Percentiles rank a stretch among this genome's conserved stretches.
Evolutionary conservation across 768 basidiomycete genomes (phyloP).

Genomic region (Hygrophoropsis aurantiaca): DNA sequence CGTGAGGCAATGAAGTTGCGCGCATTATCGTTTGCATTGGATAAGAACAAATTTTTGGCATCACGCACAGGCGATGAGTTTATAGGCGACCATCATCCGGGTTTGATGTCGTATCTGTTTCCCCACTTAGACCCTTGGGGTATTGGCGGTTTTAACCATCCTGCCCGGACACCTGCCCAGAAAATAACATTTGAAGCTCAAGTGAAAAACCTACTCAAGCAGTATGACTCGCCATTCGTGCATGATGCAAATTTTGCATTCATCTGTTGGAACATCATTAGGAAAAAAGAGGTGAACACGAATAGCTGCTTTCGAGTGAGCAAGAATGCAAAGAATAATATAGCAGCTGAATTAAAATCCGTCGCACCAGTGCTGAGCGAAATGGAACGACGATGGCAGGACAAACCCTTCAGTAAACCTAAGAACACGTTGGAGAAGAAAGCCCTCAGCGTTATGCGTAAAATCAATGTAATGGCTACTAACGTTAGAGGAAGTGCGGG

Average conservation of each 20-base stretch:
- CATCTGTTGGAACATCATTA: conserved; percentile 1
- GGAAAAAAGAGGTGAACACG: neutral
- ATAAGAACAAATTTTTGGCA: neutral
- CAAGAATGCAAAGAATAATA: too few relatives aligned
- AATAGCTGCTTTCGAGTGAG: neutral
- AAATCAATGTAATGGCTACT: conserved; percentile 16
- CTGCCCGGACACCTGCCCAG: neutral
- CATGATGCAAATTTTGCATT: neutral
- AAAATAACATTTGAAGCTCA: neutral
- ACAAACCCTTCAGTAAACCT: neutral
- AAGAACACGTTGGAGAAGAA: neutral
- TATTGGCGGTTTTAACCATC: conserved; percentile 1
- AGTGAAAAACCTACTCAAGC: neutral
- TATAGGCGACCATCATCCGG: neutral
- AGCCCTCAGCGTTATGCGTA: conserved; percentile 6
- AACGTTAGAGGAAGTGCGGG: conserved; percentile 29
- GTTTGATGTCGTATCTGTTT: conserved; percentile 4
- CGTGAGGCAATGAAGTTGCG: conserved; percentile 2
- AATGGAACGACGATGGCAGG: neutral
- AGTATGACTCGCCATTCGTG: neutral
- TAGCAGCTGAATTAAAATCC: neutral
- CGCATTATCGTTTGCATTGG: conserved; percentile 1
- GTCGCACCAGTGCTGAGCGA: neutral
- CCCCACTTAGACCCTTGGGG: conserved; percentile 7
- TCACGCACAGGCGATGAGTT: neutral